phyloP scores from a whole-genome alignment of 176 grass and related monocot genomes.

The Oryza brachyantha region DNA sequence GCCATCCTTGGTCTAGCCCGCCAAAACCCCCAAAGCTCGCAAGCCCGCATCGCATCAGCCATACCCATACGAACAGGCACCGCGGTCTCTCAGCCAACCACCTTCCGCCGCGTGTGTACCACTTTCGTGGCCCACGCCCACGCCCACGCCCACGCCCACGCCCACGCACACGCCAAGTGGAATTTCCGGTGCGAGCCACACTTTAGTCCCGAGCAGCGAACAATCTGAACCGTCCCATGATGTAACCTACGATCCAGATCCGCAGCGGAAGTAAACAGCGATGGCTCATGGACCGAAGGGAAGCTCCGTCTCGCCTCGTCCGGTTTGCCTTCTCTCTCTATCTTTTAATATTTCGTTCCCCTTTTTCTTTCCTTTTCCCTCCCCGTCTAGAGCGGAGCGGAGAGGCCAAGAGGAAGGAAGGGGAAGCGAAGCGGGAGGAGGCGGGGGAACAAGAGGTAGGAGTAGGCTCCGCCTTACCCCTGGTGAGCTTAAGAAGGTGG shows the following conservation, averaged over 20 bases:
- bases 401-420: not conserved
- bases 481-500: not conserved
- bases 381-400: not conserved
- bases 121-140: not conserved
- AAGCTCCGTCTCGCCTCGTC: not conserved
- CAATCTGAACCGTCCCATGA: not conserved
- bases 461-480: not conserved
- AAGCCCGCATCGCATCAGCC: no score
- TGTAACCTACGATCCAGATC: not conserved
- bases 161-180: not conserved
- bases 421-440: not conserved
- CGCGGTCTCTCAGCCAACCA: no score
- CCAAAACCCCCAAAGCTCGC: no score
- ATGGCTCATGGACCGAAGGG: no score
- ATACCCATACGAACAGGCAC: no score
- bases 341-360: no score
- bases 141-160: not conserved
- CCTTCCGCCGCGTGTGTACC: no score
- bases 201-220: not conserved
- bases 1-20: no score
- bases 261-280: no score
- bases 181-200: not conserved
- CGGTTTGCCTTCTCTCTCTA: not conserved
- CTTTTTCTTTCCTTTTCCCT: not conserved
- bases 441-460: not conserved